phyloP scores from a whole-genome alignment of 2,329 filamentous ascomycete species.

The Talaromyces albobiverticillius region DNA sequence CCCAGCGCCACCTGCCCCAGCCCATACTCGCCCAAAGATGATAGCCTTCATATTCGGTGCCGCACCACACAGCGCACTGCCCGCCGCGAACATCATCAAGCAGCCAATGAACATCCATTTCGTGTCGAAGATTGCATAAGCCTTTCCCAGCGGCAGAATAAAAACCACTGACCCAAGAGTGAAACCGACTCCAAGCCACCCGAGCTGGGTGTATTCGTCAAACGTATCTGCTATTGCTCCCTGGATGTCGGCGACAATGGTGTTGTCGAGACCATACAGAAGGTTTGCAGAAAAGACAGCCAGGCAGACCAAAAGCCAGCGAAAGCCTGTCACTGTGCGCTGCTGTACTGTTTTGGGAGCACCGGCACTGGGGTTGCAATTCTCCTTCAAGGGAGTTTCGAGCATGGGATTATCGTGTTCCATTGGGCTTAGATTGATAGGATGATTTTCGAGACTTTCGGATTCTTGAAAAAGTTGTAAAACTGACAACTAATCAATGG shows the following conservation, averaged over 20 bases:
- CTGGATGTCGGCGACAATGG: conserved; percentile 51
- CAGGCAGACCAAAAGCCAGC: conserved; percentile 21
- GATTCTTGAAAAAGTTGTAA: too few species aligned
- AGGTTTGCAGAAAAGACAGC: conserved; percentile 37
- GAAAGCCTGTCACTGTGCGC: neutral
- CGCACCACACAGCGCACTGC: conserved; percentile 41
- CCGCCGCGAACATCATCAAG: conserved; percentile 29
- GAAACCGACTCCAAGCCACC: conserved; percentile 45
- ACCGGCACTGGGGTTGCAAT: too few species aligned
- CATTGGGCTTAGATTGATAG: too few species aligned
- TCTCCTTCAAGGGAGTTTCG: too few species aligned
- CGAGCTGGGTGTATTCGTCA: conserved; percentile 35
- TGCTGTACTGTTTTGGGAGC: too few species aligned
- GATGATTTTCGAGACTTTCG: too few species aligned
- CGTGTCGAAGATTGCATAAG: conserved; percentile 43
- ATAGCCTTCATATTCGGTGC: conserved; percentile 46
- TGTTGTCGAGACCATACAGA: conserved; percentile 41
- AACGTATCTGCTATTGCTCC: conserved; percentile 41
- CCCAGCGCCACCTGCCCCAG: conserved; percentile 31
- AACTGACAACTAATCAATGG: too few species aligned
- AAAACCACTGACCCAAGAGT: conserved; percentile 41
- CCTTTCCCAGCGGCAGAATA: conserved; percentile 36
- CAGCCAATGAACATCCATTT: conserved; percentile 41
- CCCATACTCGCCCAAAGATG: conserved; percentile 40
- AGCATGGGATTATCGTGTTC: too few species aligned